Evolutionary conservation across 805 yeast species (phyloP).

Genomic region (Lachancea nothofagi): DNA sequence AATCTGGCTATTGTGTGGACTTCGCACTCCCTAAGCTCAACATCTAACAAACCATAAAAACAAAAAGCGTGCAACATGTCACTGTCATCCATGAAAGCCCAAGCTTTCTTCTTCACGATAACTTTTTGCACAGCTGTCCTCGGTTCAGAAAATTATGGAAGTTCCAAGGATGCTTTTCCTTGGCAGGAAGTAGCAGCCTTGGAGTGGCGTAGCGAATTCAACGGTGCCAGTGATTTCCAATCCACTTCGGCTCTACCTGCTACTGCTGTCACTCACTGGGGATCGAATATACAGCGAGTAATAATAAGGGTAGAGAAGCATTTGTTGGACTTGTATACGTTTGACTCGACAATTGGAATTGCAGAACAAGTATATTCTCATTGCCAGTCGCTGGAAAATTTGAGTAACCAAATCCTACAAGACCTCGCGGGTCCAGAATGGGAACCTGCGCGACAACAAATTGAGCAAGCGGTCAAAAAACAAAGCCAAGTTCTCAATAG

Average conservation of each 20-base stretch:
- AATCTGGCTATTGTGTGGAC: too few relatives aligned
- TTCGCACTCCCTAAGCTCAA: too few relatives aligned
- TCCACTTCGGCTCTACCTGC: not conserved
- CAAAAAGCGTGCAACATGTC: too few relatives aligned
- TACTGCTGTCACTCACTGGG: not conserved
- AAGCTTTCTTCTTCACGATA: too few relatives aligned
- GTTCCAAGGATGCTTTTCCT: not conserved
- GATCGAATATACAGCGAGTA: not conserved
- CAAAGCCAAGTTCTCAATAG: not conserved
- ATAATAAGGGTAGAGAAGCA: not conserved
- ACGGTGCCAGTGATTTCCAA: not conserved
- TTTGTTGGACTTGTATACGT: not conserved
- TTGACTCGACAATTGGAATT: slow-evolving; percentile 1
- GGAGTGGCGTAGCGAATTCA: not conserved
- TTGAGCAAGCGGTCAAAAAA: not conserved
- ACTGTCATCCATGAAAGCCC: too few relatives aligned
- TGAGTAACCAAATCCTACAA: not conserved
- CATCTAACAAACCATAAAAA: too few relatives aligned
- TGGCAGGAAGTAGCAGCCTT: not conserved
- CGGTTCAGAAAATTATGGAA: not conserved
- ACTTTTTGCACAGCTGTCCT: not conserved
- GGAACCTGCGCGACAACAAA: slow-evolving; percentile 1
- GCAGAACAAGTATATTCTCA: not conserved
- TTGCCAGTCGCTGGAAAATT: not conserved
- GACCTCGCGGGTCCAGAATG: slow-evolving; percentile 1